Conservation (phyloP, 768 basidiomycete genomes). For the Hygrocybe punicea region DNA sequence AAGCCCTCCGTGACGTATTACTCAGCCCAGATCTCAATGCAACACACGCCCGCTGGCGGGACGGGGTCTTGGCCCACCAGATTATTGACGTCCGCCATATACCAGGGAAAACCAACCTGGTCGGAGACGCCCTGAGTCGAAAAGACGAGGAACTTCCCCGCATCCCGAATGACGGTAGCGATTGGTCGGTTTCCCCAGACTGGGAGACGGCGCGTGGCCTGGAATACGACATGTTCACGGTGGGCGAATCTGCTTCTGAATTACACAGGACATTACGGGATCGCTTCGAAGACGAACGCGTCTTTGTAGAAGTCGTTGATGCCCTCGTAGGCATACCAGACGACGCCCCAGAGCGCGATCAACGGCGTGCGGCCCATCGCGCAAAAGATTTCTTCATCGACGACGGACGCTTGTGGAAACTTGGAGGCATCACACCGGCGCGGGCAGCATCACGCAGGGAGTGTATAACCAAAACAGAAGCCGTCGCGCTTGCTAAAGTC, state of each 20-base stretch:
- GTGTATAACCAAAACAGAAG: conserved; percentile 21
- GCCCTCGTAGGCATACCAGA: too few relatives aligned
- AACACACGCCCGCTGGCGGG: not conserved
- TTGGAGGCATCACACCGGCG: conserved; percentile 13
- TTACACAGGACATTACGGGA: conserved; percentile 14
- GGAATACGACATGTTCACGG: not conserved
- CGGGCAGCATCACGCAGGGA: conserved; percentile 22
- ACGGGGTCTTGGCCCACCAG: conserved; percentile 6
- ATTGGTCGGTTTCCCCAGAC: conserved; percentile 31
- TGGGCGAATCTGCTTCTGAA: not conserved
- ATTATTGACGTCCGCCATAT: conserved; percentile 25
- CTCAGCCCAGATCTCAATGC: conserved; percentile 4
- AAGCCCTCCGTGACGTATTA: conserved; percentile 32
- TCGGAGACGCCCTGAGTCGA: conserved; percentile 11
- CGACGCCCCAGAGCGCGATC: too few relatives aligned
- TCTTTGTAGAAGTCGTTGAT: too few relatives aligned
- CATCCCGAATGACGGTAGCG: conserved; percentile 23
- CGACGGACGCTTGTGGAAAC: conserved; percentile 19
- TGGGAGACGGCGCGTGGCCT: conserved; percentile 21
- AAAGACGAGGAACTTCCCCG: not conserved
- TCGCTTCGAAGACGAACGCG: too few relatives aligned
- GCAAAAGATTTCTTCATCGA: not conserved
- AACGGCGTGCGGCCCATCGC: too few relatives aligned
- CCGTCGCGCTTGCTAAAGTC: not conserved
- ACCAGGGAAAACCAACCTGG: too few relatives aligned